Percentiles rank a stretch among this genome's conserved stretches.
Conservation (phyloP, 805 yeast genomes). For the Candida glaebosa region DNA sequence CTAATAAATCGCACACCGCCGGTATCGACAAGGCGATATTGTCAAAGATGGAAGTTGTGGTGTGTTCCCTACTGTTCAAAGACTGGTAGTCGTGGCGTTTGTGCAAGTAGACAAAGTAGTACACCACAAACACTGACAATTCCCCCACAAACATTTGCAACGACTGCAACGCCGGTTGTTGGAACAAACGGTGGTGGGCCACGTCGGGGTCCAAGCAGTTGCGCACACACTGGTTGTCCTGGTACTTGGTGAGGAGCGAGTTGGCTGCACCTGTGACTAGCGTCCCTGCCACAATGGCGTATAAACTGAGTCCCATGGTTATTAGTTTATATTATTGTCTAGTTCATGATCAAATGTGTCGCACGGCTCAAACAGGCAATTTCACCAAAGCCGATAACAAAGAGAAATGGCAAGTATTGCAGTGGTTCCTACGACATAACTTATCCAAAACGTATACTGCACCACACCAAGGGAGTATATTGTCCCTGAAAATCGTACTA, state of each 20-base stretch:
- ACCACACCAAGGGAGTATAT: too few relatives aligned
- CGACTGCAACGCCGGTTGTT: slow-evolving; percentile 78
- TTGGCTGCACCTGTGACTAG: slow-evolving; percentile 68
- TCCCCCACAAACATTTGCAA: slow-evolving; percentile 82
- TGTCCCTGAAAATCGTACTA: too few relatives aligned
- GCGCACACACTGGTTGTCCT: slow-evolving; percentile 69
- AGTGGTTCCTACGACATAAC: too few relatives aligned
- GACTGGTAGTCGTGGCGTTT: slow-evolving; percentile 15
- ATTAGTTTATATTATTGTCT: background rate
- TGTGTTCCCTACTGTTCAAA: slow-evolving; percentile 8
- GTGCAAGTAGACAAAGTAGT: slow-evolving; percentile 22
- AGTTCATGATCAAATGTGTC: background rate
- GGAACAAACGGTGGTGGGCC: slow-evolving; percentile 47
- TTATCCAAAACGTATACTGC: too few relatives aligned
- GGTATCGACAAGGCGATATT: slow-evolving; percentile 49
- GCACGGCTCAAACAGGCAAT: slow-evolving; percentile 1
- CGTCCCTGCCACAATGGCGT: slow-evolving; percentile 43
- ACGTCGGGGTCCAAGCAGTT: slow-evolving; percentile 47
- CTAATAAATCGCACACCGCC: slow-evolving; percentile 65
- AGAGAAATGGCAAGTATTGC: too few relatives aligned
- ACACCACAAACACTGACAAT: slow-evolving; percentile 44
- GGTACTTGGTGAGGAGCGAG: slow-evolving; percentile 70
- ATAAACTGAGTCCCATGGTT: slow-evolving; percentile 8
- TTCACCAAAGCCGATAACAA: too few relatives aligned
- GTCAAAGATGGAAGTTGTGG: slow-evolving; percentile 11